Evolutionary conservation across 345 rosid genomes (phyloP).

Genomic region (Passiflora organensis): DNA sequence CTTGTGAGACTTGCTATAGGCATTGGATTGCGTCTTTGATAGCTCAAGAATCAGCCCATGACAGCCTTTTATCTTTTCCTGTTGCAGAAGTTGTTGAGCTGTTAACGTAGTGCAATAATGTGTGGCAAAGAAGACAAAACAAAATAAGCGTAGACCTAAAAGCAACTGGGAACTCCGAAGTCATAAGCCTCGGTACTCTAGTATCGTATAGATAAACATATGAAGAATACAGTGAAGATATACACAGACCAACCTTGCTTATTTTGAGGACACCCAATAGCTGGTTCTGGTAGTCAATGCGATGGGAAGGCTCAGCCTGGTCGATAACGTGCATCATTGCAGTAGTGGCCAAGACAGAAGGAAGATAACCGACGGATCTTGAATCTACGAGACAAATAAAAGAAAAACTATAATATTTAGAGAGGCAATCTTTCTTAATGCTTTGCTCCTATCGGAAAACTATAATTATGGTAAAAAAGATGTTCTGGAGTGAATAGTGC

Average conservation of each 20-base stretch:
- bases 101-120: conserved; percentile 1
- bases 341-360: conserved; percentile 29
- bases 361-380: conserved; percentile 16
- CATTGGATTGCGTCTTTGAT: not conserved
- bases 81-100: not conserved
- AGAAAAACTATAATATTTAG: not conserved
- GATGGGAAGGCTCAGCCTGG: conserved; percentile 27
- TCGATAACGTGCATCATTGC: conserved; percentile 32
- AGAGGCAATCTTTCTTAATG: conserved; percentile 6
- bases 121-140: not conserved
- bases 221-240: not conserved
- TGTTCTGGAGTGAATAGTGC: not conserved
- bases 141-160: too few species aligned
- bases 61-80: conserved; percentile 21
- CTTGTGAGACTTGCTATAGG: conserved; percentile 1
- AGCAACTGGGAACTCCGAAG: too few species aligned
- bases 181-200: too few species aligned
- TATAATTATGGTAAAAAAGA: conserved; percentile 2
- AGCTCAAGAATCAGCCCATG: conserved; percentile 15
- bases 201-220: not conserved
- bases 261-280: conserved; percentile 21
- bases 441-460: conserved; percentile 19
- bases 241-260: conserved; percentile 9
- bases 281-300: conserved; percentile 17
- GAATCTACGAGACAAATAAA: conserved; percentile 15